phyloP scores from a whole-genome alignment of 208 protist genomes.

The Wallacemonas sp. region DNA sequence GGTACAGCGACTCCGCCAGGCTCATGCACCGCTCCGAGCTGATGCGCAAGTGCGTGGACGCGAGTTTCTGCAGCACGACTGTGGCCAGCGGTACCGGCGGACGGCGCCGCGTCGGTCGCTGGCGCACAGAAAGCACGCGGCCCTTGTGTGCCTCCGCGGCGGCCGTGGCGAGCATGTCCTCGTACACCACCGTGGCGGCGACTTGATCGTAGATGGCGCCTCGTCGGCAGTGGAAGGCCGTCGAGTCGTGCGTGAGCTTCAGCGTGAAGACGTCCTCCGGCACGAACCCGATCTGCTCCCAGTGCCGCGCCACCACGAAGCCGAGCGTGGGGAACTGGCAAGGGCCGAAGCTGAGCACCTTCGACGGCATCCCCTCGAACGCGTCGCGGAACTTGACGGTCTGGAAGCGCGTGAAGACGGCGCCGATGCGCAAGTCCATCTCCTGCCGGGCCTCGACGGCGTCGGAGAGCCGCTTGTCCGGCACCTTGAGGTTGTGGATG shows the following conservation, averaged over 20 bases:
- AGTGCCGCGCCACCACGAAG: slow-evolving; percentile 91
- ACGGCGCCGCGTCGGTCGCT: slow-evolving; percentile 66
- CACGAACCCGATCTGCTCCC: slow-evolving; percentile 86
- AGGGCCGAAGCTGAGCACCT: slow-evolving; percentile 92
- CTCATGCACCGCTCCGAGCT: slow-evolving; percentile 95
- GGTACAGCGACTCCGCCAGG: slow-evolving; percentile 92
- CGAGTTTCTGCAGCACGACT: slow-evolving; percentile 97
- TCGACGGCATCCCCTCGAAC: slow-evolving; percentile 63
- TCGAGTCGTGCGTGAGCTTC: slow-evolving; percentile 54
- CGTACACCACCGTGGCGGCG: slow-evolving; percentile 66
- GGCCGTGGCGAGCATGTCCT: slow-evolving; percentile 64
- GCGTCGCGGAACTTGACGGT: slow-evolving; percentile 77
- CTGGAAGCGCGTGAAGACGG: slow-evolving; percentile 95
- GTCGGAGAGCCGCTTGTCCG: slow-evolving; percentile 87
- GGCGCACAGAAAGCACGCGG: slow-evolving; percentile 62
- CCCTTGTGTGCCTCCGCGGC: slow-evolving; percentile 39
- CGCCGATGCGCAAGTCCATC: slow-evolving; percentile 96
- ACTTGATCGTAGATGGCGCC: slow-evolving; percentile 76
- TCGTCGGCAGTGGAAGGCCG: slow-evolving; percentile 61
- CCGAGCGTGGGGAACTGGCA: slow-evolving; percentile 97
- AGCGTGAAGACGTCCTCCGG: slow-evolving; percentile 77
- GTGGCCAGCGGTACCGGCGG: slow-evolving; percentile 97
- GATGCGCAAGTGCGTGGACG: slow-evolving; percentile 92
- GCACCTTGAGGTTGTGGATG: slow-evolving; percentile 77
- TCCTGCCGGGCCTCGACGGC: slow-evolving; percentile 96